Conservation (phyloP, 495 filamentous ascomycete genomes). For the Patellaria atrata region DNA sequence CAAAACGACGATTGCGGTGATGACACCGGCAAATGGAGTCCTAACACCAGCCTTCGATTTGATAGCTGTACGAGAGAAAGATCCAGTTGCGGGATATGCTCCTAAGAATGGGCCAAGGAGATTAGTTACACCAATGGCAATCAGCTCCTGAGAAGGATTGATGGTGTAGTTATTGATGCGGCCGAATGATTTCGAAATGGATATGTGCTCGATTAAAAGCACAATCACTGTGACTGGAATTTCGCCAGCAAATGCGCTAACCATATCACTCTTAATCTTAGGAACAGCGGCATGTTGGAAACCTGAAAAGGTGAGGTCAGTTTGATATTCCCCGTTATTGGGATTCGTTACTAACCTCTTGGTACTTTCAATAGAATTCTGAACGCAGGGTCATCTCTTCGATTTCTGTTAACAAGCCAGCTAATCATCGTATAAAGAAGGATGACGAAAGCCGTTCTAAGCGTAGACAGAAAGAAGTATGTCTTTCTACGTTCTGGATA, state of each 20-base stretch:
- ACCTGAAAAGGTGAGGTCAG: conserved; percentile 35
- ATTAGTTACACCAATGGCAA: conserved; percentile 88
- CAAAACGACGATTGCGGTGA: conserved; percentile 78
- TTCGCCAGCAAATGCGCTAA: conserved; percentile 44
- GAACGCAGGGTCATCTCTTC: conserved; percentile 38
- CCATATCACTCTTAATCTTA: conserved; percentile 44
- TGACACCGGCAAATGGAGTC: conserved; percentile 81
- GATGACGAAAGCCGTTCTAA: conserved; percentile 86
- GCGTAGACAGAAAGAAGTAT: conserved; percentile 79
- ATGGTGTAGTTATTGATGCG: conserved; percentile 97
- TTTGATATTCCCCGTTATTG: conserved; percentile 1
- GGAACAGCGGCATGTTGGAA: conserved; percentile 77
- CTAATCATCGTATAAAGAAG: conserved; percentile 88
- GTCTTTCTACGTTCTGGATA: conserved; percentile 54
- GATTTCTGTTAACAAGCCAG: conserved; percentile 57
- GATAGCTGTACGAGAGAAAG: conserved; percentile 94
- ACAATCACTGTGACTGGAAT: conserved; percentile 81
- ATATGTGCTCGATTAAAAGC: conserved; percentile 65
- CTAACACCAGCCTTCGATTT: conserved; percentile 95
- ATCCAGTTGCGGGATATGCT: conserved; percentile 87
- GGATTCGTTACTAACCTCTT: conserved; percentile 34
- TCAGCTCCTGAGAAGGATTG: conserved; percentile 89
- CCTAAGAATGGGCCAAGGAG: conserved; percentile 88
- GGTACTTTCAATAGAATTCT: conserved; percentile 64
- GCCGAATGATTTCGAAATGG: conserved; percentile 97